Evolutionary conservation across 2,329 filamentous ascomycete genomes (phyloP).

Genomic region (Metarhizium rileyi): DNA sequence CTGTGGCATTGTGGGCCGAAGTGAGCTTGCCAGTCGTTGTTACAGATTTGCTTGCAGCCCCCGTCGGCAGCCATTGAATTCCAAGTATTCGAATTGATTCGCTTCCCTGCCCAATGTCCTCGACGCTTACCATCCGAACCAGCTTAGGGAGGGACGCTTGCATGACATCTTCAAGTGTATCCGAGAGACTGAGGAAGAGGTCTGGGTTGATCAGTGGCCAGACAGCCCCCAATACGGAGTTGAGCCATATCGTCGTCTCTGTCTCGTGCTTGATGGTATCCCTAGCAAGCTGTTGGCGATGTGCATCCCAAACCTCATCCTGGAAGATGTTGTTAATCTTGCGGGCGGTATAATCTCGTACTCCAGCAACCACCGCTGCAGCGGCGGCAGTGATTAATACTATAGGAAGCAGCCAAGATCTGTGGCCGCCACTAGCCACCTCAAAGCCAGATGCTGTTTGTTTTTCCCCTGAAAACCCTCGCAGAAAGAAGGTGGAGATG

Average conservation of each 20-base stretch:
- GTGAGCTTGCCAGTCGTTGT: constrained; percentile 45
- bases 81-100: constrained; percentile 62
- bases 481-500: constrained; percentile 10
- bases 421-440: constrained; percentile 15
- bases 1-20: constrained; percentile 20
- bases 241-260: constrained; percentile 64
- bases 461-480: neutral
- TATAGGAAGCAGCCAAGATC: constrained; percentile 11
- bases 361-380: constrained; percentile 30
- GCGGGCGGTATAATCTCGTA: constrained; percentile 51
- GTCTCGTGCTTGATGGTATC: constrained; percentile 34
- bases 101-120: constrained; percentile 67
- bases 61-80: constrained; percentile 62
- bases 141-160: constrained; percentile 62
- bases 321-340: constrained; percentile 55
- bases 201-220: constrained; percentile 72
- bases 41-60: constrained; percentile 55
- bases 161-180: constrained; percentile 72
- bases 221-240: constrained; percentile 55
- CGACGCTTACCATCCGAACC: constrained; percentile 65
- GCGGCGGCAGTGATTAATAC: constrained; percentile 15
- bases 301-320: constrained; percentile 60
- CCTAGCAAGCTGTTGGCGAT: constrained; percentile 39
- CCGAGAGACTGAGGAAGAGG: constrained; percentile 56
- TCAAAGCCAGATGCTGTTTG: neutral